Evolutionary conservation across 257 asterid genomes (phyloP).

Genomic region (Nicotiana tomentosiformis): DNA sequence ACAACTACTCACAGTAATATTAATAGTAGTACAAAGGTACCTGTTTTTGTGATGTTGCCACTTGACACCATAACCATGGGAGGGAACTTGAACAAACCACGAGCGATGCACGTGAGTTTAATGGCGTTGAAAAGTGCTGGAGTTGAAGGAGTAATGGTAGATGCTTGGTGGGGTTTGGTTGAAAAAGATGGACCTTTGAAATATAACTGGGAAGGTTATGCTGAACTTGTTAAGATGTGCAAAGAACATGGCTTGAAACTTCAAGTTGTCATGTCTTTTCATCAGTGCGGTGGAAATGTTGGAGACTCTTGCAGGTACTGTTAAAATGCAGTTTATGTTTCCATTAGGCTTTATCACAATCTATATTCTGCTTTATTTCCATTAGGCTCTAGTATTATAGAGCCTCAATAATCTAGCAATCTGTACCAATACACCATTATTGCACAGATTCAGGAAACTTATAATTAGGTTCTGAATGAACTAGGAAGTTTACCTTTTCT

Average conservation of each 20-base stretch:
- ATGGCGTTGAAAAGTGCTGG: slow-evolving; percentile 81
- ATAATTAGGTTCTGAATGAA: background rate
- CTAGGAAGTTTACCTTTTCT: background rate
- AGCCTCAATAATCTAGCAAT: background rate
- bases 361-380: background rate
- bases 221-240: slow-evolving; percentile 67
- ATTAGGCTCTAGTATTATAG: background rate
- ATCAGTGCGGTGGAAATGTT: slow-evolving; percentile 89
- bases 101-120: slow-evolving; percentile 69
- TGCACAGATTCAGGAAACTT: background rate
- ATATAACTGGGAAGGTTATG: slow-evolving; percentile 89
- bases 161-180: slow-evolving; percentile 89
- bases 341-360: background rate
- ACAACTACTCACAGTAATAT: slow-evolving; percentile 23
- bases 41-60: slow-evolving; percentile 83
- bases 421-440: background rate
- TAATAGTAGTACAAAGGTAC: slow-evolving; percentile 36
- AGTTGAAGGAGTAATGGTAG: slow-evolving; percentile 88
- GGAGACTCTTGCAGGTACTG: slow-evolving; percentile 85
- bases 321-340: too few relatives aligned
- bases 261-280: slow-evolving; percentile 88
- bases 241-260: slow-evolving; percentile 67
- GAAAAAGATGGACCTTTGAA: slow-evolving; percentile 79
- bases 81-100: slow-evolving; percentile 55
- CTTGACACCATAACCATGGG: slow-evolving; percentile 62